A percentile compares a stretch with the other conserved stretches of the same genome.
These are phyloP conservation scores for Chenopodium quinoa DNA, from an alignment of 148 eudicot species.

Conservation along the genomic window DNA sequence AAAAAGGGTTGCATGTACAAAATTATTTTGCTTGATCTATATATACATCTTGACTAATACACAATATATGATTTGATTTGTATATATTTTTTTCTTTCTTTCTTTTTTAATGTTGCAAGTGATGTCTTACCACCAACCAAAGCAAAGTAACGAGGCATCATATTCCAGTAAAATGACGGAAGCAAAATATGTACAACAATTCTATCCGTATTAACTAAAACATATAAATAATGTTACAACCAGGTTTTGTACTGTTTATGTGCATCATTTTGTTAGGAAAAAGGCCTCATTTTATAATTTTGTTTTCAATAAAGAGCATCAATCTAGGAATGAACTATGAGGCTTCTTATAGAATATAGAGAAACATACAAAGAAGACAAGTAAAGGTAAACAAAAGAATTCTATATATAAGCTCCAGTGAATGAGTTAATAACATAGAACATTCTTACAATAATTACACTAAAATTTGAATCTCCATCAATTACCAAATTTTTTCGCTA, in stretches of 20 bases:
- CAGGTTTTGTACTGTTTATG: neutral
- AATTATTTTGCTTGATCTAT: too few relatives aligned
- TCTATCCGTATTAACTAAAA: neutral
- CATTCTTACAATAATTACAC: neutral
- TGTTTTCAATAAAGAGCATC: neutral
- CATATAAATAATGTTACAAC: neutral
- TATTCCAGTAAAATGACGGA: neutral
- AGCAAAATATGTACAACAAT: neutral
- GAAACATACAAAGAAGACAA: too few relatives aligned
- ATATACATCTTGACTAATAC: too few relatives aligned
- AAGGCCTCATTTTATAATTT: neutral
- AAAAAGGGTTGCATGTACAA: too few relatives aligned
- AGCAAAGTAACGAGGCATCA: neutral
- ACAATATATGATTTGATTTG: too few relatives aligned
- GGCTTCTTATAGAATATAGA: neutral
- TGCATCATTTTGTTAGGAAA: neutral
- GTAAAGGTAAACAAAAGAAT: neutral
- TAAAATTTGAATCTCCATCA: neutral
- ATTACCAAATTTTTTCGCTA: neutral
- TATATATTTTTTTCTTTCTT: too few relatives aligned
- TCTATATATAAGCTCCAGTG: neutral
- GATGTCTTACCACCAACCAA: constrained; percentile 1
- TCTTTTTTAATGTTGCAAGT: neutral
- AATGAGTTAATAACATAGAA: neutral
- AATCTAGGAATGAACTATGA: neutral